These are phyloP conservation scores for Zygosaccharomyces sapae DNA, from an alignment of 1,139 yeast species.

Conservation along the genomic window DNA sequence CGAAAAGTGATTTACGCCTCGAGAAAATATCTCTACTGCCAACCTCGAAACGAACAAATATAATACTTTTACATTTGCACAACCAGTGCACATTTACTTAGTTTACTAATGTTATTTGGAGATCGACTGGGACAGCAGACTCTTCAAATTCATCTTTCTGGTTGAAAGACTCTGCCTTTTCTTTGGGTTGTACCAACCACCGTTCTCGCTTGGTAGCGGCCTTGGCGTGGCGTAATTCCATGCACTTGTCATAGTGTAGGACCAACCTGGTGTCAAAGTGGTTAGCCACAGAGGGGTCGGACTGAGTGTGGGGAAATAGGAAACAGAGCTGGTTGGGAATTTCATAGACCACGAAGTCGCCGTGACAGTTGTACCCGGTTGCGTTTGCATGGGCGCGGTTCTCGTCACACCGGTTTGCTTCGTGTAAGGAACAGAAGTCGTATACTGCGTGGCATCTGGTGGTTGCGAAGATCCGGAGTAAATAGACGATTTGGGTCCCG, in stretches of 20 bases:
- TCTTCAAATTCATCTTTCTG: conserved; percentile 26
- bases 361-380: conserved; percentile 70
- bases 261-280: conserved; percentile 81
- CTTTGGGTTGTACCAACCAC: conserved; percentile 47
- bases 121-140: neutral
- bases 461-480: conserved; percentile 26
- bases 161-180: conserved; percentile 39
- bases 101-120: neutral
- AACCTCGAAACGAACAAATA: neutral
- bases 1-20: conserved; percentile 1
- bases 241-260: conserved; percentile 60
- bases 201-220: conserved; percentile 55
- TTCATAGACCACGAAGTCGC: conserved; percentile 58
- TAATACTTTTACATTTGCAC: conserved; percentile 2
- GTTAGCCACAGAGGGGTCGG: conserved; percentile 48
- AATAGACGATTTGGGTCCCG: conserved; percentile 44
- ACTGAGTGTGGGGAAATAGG: conserved; percentile 46
- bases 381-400: conserved; percentile 88
- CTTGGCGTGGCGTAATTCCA: conserved; percentile 67
- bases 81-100: neutral
- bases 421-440: conserved; percentile 54
- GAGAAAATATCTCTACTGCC: neutral
- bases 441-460: conserved; percentile 37
- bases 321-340: conserved; percentile 64
- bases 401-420: conserved; percentile 68